A percentile compares a stretch with the other conserved stretches of the same genome.
These are phyloP conservation scores for Hirsutella rhossiliensis DNA, from an alignment of 2,329 filamentous ascomycete species.

Conservation along the genomic window DNA sequence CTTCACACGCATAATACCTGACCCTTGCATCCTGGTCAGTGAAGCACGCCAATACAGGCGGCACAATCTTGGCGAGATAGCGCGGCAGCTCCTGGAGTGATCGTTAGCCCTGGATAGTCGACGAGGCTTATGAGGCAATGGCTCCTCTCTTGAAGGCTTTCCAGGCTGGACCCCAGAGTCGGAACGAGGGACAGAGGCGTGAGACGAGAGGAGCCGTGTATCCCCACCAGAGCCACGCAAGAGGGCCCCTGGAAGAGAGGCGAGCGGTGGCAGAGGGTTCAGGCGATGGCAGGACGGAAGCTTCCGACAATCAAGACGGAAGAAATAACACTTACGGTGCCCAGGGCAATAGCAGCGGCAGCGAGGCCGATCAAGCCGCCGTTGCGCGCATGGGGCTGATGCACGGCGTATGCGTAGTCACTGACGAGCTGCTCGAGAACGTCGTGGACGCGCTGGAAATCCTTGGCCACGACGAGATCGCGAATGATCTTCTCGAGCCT, in stretches of 20 bases:
- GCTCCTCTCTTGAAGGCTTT: too few relatives aligned
- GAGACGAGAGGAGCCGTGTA: too few relatives aligned
- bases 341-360: constrained; percentile 89
- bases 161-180: too few relatives aligned
- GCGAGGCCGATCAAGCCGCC: constrained; percentile 92
- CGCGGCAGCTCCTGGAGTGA: constrained; percentile 65
- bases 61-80: constrained; percentile 88
- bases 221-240: too few relatives aligned
- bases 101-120: constrained; percentile 1
- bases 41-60: constrained; percentile 93
- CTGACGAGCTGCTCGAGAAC: constrained; percentile 95
- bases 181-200: too few relatives aligned
- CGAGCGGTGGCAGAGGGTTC: too few relatives aligned
- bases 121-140: too few relatives aligned
- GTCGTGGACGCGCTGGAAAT: constrained; percentile 69
- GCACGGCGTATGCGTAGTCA: constrained; percentile 93
- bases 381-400: constrained; percentile 93
- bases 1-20: constrained; percentile 96
- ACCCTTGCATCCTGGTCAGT: constrained; percentile 95
- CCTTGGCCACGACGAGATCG: constrained; percentile 63
- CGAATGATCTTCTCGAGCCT: constrained; percentile 87
- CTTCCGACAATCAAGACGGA: neutral
- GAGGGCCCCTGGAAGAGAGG: too few relatives aligned
- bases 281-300: too few relatives aligned
- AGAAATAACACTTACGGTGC: constrained; percentile 51